Conservation (phyloP, 305 asterid species). For the Fraxinus baroniana region DNA sequence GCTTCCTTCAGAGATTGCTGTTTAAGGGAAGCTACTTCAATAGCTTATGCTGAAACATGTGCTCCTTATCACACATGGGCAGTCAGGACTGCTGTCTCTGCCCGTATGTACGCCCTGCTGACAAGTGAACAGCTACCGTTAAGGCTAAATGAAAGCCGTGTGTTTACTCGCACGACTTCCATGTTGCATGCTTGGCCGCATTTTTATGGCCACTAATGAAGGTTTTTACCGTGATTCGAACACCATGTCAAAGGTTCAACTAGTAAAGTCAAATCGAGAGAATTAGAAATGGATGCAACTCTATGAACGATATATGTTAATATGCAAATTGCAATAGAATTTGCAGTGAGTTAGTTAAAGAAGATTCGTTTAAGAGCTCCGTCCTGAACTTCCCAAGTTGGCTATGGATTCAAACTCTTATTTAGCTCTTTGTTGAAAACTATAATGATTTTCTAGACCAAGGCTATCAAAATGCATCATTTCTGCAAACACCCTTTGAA, state of each 20-base stretch:
- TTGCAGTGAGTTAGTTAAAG: background rate
- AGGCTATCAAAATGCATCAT: background rate
- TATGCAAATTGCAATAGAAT: background rate
- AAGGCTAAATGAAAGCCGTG: constrained; percentile 78
- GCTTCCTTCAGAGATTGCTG: constrained; percentile 49
- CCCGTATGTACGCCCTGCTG: constrained; percentile 94
- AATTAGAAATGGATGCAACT: background rate
- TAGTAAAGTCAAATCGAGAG: background rate
- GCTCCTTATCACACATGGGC: constrained; percentile 97
- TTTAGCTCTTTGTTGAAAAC: background rate
- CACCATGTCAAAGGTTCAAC: background rate
- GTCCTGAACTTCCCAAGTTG: background rate
- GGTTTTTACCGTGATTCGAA: background rate
- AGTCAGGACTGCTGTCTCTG: constrained; percentile 87
- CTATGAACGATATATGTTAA: background rate
- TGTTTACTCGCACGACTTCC: constrained; percentile 18
- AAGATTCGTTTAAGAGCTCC: background rate
- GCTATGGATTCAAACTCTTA: background rate
- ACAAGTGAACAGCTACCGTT: constrained; percentile 75
- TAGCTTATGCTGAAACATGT: constrained; percentile 76
- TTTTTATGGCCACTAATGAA: background rate
- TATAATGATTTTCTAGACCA: background rate
- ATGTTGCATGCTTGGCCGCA: background rate
- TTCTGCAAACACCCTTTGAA: background rate
- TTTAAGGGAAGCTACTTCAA: constrained; percentile 79